Percentiles rank a stretch among this genome's conserved stretches.
These are phyloP conservation scores for Dendrobium nobile DNA, from an alignment of 106 monocot genomes.

Conservation along the genomic window DNA sequence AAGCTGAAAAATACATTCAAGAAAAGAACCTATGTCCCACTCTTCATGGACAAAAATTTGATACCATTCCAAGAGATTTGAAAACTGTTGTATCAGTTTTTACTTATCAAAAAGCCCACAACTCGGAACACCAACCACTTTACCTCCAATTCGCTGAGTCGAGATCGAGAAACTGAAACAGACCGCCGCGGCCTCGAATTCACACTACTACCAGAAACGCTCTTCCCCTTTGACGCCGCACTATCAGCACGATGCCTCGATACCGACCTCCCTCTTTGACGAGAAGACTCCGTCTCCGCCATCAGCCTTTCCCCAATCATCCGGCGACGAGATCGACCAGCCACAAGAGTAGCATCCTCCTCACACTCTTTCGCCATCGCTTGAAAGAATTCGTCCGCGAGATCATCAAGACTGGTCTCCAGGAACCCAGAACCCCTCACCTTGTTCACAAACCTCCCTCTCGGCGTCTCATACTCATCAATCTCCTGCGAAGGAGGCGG, in stretches of 20 bases:
- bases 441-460: conserved; percentile 67
- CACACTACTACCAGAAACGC: conserved; percentile 7
- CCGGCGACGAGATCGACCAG: conserved; percentile 10
- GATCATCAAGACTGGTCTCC: conserved; percentile 77
- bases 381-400: conserved; percentile 75
- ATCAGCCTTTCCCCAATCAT: conserved; percentile 21
- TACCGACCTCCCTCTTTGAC: conserved; percentile 62
- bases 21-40: not conserved
- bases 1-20: not conserved
- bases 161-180: conserved; percentile 31
- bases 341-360: conserved; percentile 4
- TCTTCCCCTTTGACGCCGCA: conserved; percentile 5
- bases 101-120: not conserved
- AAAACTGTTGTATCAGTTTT: not conserved
- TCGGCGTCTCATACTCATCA: conserved; percentile 37
- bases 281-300: conserved; percentile 52
- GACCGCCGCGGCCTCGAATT: conserved; percentile 31
- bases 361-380: conserved; percentile 31
- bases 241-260: conserved; percentile 35
- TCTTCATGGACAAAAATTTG: not conserved
- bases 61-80: not conserved
- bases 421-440: conserved; percentile 44
- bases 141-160: conserved; percentile 29
- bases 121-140: not conserved
- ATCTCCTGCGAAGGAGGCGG: conserved; percentile 27